These are phyloP conservation scores for Penicillium arizonense DNA, from an alignment of 495 filamentous ascomycete genomes.

Conservation along the genomic window DNA sequence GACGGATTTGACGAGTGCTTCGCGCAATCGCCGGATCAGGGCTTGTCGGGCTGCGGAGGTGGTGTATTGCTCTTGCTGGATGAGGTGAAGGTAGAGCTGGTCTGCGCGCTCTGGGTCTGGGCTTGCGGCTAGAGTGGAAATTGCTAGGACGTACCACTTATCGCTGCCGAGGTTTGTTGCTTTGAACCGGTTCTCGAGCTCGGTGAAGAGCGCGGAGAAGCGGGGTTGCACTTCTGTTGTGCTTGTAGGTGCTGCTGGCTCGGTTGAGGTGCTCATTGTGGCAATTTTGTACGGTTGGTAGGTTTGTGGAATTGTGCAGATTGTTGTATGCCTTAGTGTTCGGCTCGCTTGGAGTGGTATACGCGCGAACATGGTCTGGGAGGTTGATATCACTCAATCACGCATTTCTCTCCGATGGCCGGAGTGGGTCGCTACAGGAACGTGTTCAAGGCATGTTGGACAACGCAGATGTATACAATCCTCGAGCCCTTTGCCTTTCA, in stretches of 20 bases:
- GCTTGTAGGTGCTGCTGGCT: no score
- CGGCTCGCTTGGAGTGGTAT: neutral
- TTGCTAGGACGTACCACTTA: constrained; percentile 57
- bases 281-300: neutral
- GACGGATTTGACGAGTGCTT: constrained; percentile 50
- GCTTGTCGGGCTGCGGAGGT: constrained; percentile 39
- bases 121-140: constrained; percentile 42
- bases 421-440: constrained; percentile 14
- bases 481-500: no score
- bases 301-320: neutral
- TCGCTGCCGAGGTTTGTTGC: constrained; percentile 44
- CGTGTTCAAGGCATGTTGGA: neutral
- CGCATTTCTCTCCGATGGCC: constrained; percentile 11
- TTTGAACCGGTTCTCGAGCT: constrained; percentile 51
- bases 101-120: constrained; percentile 46
- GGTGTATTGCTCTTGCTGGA: constrained; percentile 35
- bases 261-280: constrained; percentile 15
- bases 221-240: constrained; percentile 25
- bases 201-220: constrained; percentile 45
- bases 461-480: no score
- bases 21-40: constrained; percentile 50
- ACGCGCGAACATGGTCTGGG: constrained; percentile 2
- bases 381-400: neutral
- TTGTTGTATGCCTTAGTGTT: neutral
- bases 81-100: constrained; percentile 51